These are phyloP conservation scores for Erythrophleum ivorense DNA, from an alignment of 331 rosid genomes.

Conservation along the genomic window DNA sequence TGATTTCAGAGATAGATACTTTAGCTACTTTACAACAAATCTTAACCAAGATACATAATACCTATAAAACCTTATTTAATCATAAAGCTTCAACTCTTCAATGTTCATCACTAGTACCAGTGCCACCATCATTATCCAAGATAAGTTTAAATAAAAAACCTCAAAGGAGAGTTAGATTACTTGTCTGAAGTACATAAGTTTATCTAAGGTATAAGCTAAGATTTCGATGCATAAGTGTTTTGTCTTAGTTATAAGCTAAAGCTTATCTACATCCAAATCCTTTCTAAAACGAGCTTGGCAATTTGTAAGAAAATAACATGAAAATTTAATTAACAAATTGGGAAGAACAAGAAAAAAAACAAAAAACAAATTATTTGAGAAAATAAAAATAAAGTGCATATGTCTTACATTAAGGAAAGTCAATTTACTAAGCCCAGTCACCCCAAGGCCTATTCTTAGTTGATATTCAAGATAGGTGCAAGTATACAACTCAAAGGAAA, in stretches of 20 bases:
- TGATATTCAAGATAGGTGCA: slow-evolving; percentile 9
- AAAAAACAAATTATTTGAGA: background rate
- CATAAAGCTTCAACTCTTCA: background rate
- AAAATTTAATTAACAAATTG: slow-evolving; percentile 20
- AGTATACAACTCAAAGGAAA: slow-evolving; percentile 15
- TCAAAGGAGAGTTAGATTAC: slow-evolving; percentile 16
- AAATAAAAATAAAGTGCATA: slow-evolving; percentile 13
- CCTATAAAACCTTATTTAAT: background rate
- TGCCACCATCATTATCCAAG: background rate
- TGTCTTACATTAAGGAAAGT: slow-evolving; percentile 21
- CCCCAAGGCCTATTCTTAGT: slow-evolving; percentile 92
- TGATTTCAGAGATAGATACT: slow-evolving; percentile 10
- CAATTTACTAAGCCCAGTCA: slow-evolving; percentile 89
- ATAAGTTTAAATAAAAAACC: slow-evolving; percentile 26
- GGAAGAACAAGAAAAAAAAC: background rate
- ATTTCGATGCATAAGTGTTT: slow-evolving; percentile 16
- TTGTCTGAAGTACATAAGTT: slow-evolving; percentile 30
- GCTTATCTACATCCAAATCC: background rate
- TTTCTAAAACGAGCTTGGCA: background rate
- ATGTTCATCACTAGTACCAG: background rate
- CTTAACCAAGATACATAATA: background rate
- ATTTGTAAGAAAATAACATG: background rate
- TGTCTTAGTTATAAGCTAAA: slow-evolving; percentile 24
- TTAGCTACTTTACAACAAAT: slow-evolving; percentile 24
- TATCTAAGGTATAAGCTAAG: background rate